These are phyloP conservation scores for Medicago truncatula DNA, from an alignment of 306 rosid genomes.

Conservation along the genomic window DNA sequence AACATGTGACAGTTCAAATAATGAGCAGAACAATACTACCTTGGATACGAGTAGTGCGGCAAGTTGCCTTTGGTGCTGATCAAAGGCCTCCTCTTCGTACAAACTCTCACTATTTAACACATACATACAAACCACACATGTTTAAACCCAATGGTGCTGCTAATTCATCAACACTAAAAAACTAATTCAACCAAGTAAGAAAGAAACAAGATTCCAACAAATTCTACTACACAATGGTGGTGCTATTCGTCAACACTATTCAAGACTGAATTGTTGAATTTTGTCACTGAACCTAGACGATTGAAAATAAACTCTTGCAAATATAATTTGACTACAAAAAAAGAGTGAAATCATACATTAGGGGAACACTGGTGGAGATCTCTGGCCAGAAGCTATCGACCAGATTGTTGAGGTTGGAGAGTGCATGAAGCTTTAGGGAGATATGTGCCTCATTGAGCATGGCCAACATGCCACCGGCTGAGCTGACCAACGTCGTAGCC, in stretches of 20 bases:
- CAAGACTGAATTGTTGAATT: not conserved
- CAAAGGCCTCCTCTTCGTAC: slow-evolving; percentile 94
- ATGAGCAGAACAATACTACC: slow-evolving; percentile 53
- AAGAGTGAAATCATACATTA: slow-evolving; percentile 75
- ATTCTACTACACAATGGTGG: too few relatives aligned
- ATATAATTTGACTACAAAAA: slow-evolving; percentile 5
- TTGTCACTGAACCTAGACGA: too few relatives aligned
- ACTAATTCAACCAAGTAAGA: slow-evolving; percentile 10
- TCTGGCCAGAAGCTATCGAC: slow-evolving; percentile 97
- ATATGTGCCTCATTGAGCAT: slow-evolving; percentile 93
- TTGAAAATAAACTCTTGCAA: not conserved
- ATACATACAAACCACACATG: slow-evolving; percentile 11
- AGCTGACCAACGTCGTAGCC: slow-evolving; percentile 80
- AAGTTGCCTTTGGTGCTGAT: slow-evolving; percentile 86
- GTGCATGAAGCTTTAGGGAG: slow-evolving; percentile 84
- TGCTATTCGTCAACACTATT: too few relatives aligned
- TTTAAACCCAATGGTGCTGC: too few relatives aligned
- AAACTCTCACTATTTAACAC: slow-evolving; percentile 77
- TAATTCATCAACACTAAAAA: not conserved
- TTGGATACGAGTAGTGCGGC: slow-evolving; percentile 94
- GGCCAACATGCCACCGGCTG: slow-evolving; percentile 95
- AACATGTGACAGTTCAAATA: slow-evolving; percentile 18
- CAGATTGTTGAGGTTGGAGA: slow-evolving; percentile 85
- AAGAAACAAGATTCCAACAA: not conserved
- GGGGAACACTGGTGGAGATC: slow-evolving; percentile 96